A percentile compares a stretch with the other conserved stretches of the same genome.
Evolutionary conservation across 495 filamentous ascomycete genomes (phyloP).

Genomic region (Podospora australis): DNA sequence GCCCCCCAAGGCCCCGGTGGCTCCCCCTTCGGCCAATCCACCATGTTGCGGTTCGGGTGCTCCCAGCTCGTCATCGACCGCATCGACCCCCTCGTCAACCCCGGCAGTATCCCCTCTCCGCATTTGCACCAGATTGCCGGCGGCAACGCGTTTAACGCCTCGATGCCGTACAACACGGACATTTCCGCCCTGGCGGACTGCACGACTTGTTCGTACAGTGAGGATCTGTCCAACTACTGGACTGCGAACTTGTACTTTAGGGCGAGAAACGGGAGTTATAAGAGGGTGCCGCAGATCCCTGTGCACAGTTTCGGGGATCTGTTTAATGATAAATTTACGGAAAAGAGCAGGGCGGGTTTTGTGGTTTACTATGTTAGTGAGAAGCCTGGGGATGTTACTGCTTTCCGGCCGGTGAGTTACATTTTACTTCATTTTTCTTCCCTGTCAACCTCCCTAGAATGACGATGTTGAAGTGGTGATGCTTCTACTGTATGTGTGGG

Average conservation of each 20-base stretch:
- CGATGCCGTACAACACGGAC: conserved; percentile 26
- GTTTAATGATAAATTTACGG: not conserved
- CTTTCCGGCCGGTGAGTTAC: not conserved
- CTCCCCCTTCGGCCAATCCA: conserved; percentile 24
- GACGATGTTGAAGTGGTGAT: not conserved
- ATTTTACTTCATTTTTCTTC: too few species aligned
- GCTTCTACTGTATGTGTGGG: too few species aligned
- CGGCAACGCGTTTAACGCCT: conserved; percentile 33
- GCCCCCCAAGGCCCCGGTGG: too few species aligned
- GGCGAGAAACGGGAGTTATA: conserved; percentile 45
- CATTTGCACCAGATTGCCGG: conserved; percentile 35
- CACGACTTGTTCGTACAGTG: conserved; percentile 37
- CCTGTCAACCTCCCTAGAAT: not conserved
- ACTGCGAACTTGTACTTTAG: conserved; percentile 48
- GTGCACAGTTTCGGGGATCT: not conserved
- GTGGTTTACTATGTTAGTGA: conserved; percentile 1
- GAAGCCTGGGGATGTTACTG: not conserved
- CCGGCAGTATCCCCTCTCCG: conserved; percentile 29
- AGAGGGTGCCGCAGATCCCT: conserved; percentile 33
- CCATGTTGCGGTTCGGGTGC: conserved; percentile 36
- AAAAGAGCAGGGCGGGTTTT: not conserved
- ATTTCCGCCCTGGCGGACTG: conserved; percentile 31
- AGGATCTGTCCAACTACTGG: conserved; percentile 49
- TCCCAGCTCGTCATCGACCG: conserved; percentile 34
- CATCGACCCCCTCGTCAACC: conserved; percentile 34